A percentile compares a stretch with the other conserved stretches of the same genome.
Conservation (phyloP, 208 protist genomes). For the Trypanosoma rangeli region DNA sequence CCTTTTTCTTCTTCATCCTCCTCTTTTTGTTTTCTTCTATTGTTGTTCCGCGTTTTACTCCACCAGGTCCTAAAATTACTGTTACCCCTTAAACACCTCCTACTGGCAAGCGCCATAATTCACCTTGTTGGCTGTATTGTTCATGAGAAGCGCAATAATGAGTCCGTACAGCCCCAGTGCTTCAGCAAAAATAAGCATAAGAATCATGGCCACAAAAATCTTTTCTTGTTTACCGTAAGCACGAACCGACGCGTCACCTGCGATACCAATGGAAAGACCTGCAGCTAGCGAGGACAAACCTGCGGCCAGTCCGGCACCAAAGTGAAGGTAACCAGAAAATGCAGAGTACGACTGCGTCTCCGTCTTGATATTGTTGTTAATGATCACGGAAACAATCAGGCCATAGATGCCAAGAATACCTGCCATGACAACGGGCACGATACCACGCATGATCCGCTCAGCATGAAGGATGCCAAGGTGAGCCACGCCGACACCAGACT, state of each 20-base stretch:
- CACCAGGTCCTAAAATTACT: constrained; percentile 6
- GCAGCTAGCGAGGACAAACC: constrained; percentile 96
- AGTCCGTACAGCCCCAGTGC: constrained; percentile 98
- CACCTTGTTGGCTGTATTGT: constrained; percentile 85
- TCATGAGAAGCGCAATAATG: constrained; percentile 98
- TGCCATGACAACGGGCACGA: constrained; percentile 92
- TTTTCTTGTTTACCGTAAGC: constrained; percentile 95
- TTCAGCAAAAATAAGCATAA: constrained; percentile 99
- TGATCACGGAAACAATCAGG: constrained; percentile 99
- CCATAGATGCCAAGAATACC: constrained; percentile 99
- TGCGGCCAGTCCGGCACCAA: constrained; percentile 92
- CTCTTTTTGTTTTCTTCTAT: neutral
- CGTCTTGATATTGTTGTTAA: constrained; percentile 86
- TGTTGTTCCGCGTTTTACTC: constrained; percentile 2
- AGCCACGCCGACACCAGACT: constrained; percentile 97
- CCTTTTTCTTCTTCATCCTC: neutral
- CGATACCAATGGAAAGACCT: constrained; percentile 99
- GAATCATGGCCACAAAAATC: constrained; percentile 99
- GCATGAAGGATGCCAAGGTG: constrained; percentile 97
- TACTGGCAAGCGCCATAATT: constrained; percentile 28
- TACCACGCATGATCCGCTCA: constrained; percentile 94
- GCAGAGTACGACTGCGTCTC: constrained; percentile 67
- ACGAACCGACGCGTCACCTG: constrained; percentile 95
- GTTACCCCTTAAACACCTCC: neutral
- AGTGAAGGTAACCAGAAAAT: constrained; percentile 84